These are phyloP conservation scores for Metschnikowia lunata DNA, from an alignment of 805 yeast genomes.

Conservation along the genomic window DNA sequence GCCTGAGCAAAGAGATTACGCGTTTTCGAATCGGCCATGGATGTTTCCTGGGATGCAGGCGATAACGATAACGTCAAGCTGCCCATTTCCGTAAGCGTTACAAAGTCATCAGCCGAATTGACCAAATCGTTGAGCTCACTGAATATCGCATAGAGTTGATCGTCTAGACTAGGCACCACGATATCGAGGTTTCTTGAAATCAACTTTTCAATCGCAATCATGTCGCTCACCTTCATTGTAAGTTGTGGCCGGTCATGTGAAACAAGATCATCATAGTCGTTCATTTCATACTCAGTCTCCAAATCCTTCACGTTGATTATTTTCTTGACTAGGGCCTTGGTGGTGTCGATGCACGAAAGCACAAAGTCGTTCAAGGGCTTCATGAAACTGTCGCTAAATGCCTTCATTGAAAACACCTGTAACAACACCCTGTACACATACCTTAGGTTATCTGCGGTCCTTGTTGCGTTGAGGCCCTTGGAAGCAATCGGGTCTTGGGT, in stretches of 20 bases:
- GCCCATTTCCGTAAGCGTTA: conserved; percentile 50
- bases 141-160: conserved; percentile 46
- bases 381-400: conserved; percentile 66
- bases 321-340: conserved; percentile 41
- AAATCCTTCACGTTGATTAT: conserved; percentile 53
- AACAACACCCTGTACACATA: conserved; percentile 55
- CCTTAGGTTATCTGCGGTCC: conserved; percentile 45
- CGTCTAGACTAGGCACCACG: conserved; percentile 50
- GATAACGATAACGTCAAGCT: conserved; percentile 55
- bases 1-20: conserved; percentile 66
- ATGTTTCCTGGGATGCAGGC: conserved; percentile 43
- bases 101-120: conserved; percentile 34
- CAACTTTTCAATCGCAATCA: conserved; percentile 42
- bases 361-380: conserved; percentile 80
- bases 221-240: conserved; percentile 41
- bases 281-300: conserved; percentile 57
- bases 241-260: conserved; percentile 44
- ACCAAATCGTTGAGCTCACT: conserved; percentile 38
- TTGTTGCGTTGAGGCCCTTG: conserved; percentile 12
- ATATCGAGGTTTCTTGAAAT: conserved; percentile 39
- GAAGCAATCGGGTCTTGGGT: conserved; percentile 23
- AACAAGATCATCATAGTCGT: conserved; percentile 64
- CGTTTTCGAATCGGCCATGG: conserved; percentile 51
- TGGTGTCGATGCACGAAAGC: conserved; percentile 43
- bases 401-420: conserved; percentile 64